Evolutionary conservation across 805 yeast species (phyloP).

Genomic region (Starmera quercuum): DNA sequence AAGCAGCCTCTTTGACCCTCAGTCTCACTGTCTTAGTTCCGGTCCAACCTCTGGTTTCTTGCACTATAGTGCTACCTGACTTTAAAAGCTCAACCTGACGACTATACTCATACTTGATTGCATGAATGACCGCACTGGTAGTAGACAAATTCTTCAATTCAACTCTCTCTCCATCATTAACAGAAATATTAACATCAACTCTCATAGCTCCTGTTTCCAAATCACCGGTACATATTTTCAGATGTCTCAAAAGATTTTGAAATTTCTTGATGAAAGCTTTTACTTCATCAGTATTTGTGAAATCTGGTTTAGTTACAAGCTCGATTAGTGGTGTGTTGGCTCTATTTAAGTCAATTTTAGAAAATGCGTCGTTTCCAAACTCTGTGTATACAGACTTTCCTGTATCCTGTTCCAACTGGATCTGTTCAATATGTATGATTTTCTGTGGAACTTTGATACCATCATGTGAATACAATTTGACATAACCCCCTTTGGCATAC

Average conservation of each 20-base stretch:
- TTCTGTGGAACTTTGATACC: constrained; percentile 34
- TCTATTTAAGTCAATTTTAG: constrained; percentile 73
- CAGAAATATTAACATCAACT: constrained; percentile 89
- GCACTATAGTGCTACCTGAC: constrained; percentile 23
- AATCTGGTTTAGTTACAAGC: constrained; percentile 86
- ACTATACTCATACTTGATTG: constrained; percentile 63
- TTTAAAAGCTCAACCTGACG: constrained; percentile 55
- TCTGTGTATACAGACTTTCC: constrained; percentile 64
- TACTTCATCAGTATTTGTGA: constrained; percentile 58
- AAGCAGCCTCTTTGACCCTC: constrained; percentile 71
- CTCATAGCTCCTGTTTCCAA: constrained; percentile 92
- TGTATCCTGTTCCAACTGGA: constrained; percentile 94
- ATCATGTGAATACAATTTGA: constrained; percentile 49
- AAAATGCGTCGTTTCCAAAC: constrained; percentile 17
- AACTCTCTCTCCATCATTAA: constrained; percentile 63
- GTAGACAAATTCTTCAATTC: constrained; percentile 89
- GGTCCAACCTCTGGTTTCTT: constrained; percentile 91
- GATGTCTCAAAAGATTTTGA: constrained; percentile 58
- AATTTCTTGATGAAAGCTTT: constrained; percentile 74
- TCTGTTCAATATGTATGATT: constrained; percentile 58
- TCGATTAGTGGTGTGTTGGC: constrained; percentile 84
- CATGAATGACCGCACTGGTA: constrained; percentile 69
- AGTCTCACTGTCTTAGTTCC: constrained; percentile 61
- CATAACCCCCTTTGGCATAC: constrained; percentile 58
- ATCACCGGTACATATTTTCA: constrained; percentile 80